These are phyloP conservation scores for Cladophialophora chaetospira DNA, from an alignment of 2,329 filamentous ascomycete species.

Conservation along the genomic window DNA sequence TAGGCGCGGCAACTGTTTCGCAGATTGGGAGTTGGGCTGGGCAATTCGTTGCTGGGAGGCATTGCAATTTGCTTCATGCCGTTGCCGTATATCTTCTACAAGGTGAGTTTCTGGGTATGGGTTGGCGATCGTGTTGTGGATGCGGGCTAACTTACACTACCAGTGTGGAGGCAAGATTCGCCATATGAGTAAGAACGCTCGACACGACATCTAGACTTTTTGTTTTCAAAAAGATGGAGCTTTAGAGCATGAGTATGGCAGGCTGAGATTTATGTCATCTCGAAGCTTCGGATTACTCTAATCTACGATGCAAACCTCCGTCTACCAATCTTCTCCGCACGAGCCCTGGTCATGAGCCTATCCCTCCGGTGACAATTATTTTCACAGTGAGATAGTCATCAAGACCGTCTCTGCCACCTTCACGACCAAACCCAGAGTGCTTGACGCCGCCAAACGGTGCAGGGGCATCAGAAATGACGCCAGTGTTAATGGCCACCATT, in stretches of 20 bases:
- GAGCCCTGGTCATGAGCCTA: no score
- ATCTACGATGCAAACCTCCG: no score
- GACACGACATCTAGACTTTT: constrained; percentile 5
- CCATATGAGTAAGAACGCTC: constrained; percentile 7
- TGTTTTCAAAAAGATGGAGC: background rate
- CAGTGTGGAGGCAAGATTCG: constrained; percentile 9
- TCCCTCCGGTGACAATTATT: constrained; percentile 16
- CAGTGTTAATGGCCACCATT: constrained; percentile 70
- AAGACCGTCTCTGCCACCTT: constrained; percentile 53
- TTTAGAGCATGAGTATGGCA: no score
- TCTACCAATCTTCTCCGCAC: no score
- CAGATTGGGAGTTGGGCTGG: constrained; percentile 42
- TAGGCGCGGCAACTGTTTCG: constrained; percentile 39
- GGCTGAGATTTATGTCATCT: no score
- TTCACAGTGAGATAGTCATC: constrained; percentile 29
- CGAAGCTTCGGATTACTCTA: no score
- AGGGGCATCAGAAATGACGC: constrained; percentile 41
- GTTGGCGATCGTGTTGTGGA: background rate
- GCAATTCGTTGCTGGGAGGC: constrained; percentile 40
- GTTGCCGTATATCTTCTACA: constrained; percentile 19
- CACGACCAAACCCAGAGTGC: constrained; percentile 51
- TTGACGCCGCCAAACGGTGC: constrained; percentile 38
- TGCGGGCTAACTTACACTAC: background rate
- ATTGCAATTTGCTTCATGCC: constrained; percentile 41
- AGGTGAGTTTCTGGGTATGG: background rate